These are phyloP conservation scores for Penicillium maclennaniae DNA, from an alignment of 495 filamentous ascomycete species.

Conservation along the genomic window DNA sequence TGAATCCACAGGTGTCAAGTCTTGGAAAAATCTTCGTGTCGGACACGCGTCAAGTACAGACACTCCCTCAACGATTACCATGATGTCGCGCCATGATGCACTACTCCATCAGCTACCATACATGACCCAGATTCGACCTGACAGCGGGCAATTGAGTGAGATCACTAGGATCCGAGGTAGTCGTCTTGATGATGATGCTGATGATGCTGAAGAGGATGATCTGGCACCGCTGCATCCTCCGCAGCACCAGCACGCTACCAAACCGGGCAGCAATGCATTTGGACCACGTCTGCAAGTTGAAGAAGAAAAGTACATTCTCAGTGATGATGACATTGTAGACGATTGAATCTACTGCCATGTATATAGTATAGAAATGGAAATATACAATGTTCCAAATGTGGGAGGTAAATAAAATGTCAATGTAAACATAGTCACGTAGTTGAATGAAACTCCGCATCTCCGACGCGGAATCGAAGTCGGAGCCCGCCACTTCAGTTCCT, in stretches of 20 bases:
- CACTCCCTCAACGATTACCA: conserved; percentile 48
- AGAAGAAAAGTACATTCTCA: conserved; percentile 66
- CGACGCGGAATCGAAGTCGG: not conserved
- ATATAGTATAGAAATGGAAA: not conserved
- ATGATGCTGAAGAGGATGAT: conserved; percentile 41
- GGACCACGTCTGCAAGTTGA: conserved; percentile 25
- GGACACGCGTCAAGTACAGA: conserved; percentile 18
- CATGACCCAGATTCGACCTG: conserved; percentile 56
- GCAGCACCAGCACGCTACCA: not conserved
- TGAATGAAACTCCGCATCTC: not conserved
- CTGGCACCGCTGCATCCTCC: not conserved
- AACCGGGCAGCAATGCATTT: conserved; percentile 7
- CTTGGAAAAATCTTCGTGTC: conserved; percentile 32
- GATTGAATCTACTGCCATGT: conserved; percentile 28
- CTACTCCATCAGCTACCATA: conserved; percentile 84
- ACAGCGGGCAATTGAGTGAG: conserved; percentile 55
- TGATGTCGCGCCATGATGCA: conserved; percentile 65
- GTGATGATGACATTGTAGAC: conserved; percentile 97
- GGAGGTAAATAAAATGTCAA: too few relatives aligned
- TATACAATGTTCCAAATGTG: not conserved
- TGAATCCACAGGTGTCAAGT: conserved; percentile 27
- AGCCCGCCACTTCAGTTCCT: not conserved
- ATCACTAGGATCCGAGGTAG: conserved; percentile 60
- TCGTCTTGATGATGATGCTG: conserved; percentile 43
- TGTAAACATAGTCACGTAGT: too few relatives aligned